A percentile compares a stretch with the other conserved stretches of the same genome.
Conservation (phyloP, 208 protist genomes). For the Acanthamoeba triangularis region DNA sequence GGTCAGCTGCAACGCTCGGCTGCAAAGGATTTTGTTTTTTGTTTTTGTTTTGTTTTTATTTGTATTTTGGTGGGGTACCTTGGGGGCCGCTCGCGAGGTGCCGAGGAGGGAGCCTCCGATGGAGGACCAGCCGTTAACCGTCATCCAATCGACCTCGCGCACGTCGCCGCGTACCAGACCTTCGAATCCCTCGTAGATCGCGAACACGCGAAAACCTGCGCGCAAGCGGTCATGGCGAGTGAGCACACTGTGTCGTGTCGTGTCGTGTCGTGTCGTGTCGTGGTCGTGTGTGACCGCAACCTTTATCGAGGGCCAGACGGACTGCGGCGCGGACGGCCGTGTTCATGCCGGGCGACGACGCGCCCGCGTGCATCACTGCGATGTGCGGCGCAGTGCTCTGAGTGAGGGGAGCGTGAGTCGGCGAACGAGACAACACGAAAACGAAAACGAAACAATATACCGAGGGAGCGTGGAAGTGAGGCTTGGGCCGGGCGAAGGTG, state of each 20-base stretch:
- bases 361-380: slow-evolving; percentile 85
- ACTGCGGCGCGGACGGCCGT: slow-evolving; percentile 79
- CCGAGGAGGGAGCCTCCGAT: slow-evolving; percentile 76
- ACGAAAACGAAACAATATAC: not conserved
- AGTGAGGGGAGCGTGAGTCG: not conserved
- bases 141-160: slow-evolving; percentile 82
- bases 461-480: slow-evolving; percentile 10
- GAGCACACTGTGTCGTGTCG: not conserved
- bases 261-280: too few relatives aligned
- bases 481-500: slow-evolving; percentile 52
- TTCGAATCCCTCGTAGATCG: slow-evolving; percentile 26
- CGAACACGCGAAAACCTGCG: slow-evolving; percentile 32
- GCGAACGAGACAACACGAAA: not conserved
- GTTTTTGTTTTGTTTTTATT: not conserved
- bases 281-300: not conserved
- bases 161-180: slow-evolving; percentile 78
- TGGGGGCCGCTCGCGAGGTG: slow-evolving; percentile 43
- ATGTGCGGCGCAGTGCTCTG: slow-evolving; percentile 53
- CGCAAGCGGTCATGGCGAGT: not conserved
- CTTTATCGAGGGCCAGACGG: slow-evolving; percentile 65
- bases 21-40: not conserved
- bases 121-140: slow-evolving; percentile 83
- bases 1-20: not conserved
- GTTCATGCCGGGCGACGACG: slow-evolving; percentile 90
- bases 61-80: not conserved